Evolutionary conservation across 768 basidiomycete species (phyloP).

Genomic region (Serendipita indica): DNA sequence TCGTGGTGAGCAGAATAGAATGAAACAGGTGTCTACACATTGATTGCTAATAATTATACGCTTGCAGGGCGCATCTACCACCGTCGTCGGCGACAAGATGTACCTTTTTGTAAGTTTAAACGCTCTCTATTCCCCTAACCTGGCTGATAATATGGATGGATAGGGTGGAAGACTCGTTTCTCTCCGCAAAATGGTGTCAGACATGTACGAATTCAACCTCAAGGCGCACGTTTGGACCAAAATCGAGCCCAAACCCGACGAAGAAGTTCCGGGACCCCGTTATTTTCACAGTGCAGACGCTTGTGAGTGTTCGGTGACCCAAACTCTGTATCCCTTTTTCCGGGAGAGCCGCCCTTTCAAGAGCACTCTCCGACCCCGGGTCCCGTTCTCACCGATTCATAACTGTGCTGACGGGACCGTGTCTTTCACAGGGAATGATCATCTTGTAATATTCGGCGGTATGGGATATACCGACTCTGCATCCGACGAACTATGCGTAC

Average conservation of each 20-base stretch:
- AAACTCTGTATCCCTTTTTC: neutral
- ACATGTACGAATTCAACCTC: conserved; percentile 83
- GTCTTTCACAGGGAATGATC: conserved; percentile 65
- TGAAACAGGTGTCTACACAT: neutral
- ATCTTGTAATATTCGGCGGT: conserved; percentile 86
- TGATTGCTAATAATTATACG: conserved; percentile 4
- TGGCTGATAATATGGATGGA: neutral
- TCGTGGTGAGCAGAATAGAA: conserved; percentile 45
- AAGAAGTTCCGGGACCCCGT: conserved; percentile 62
- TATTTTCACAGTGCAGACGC: conserved; percentile 92
- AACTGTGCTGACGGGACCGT: conserved; percentile 15
- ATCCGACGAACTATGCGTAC: conserved; percentile 73
- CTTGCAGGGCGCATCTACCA: conserved; percentile 92
- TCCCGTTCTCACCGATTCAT: neutral
- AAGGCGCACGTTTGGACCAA: conserved; percentile 68
- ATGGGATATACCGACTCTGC: conserved; percentile 75
- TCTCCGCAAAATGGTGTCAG: conserved; percentile 75
- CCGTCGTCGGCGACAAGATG: conserved; percentile 73
- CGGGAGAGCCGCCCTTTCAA: neutral
- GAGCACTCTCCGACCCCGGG: neutral
- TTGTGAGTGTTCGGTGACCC: conserved; percentile 33
- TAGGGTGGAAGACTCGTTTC: conserved; percentile 81
- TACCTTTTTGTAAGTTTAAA: conserved; percentile 65
- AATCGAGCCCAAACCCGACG: conserved; percentile 42
- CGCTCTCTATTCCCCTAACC: neutral